Conservation (phyloP, 441 rosid species). For the Lepidium campestre region DNA sequence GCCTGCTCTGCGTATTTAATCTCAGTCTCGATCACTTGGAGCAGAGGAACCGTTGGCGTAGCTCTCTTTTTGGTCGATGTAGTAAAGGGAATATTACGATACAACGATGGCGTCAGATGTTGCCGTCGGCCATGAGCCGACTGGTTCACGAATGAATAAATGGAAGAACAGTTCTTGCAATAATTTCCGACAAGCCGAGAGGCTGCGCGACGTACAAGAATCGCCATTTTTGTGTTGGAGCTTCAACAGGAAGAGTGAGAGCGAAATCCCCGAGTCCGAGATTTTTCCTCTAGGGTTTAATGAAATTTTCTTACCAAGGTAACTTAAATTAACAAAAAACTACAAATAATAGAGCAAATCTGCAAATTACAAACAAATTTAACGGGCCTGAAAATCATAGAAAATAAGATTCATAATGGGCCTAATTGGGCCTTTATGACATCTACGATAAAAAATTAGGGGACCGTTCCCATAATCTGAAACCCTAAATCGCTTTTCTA, state of each 20-base stretch:
- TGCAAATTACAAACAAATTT: neutral
- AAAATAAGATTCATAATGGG: neutral
- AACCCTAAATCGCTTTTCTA: slow-evolving; percentile 23
- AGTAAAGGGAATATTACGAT: slow-evolving; percentile 23
- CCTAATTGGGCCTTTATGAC: neutral
- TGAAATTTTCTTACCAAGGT: neutral
- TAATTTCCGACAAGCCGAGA: slow-evolving; percentile 36
- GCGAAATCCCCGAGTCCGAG: neutral
- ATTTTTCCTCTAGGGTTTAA: neutral
- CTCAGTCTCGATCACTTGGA: slow-evolving; percentile 56
- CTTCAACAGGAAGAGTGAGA: neutral
- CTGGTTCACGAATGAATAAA: neutral
- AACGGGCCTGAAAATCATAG: neutral
- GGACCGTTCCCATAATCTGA: neutral
- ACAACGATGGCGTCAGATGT: slow-evolving; percentile 17
- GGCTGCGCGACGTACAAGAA: slow-evolving; percentile 55
- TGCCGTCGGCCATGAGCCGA: slow-evolving; percentile 20
- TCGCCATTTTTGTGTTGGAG: slow-evolving; percentile 39
- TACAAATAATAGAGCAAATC: neutral
- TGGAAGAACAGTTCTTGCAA: slow-evolving; percentile 12
- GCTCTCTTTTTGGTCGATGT: slow-evolving; percentile 33
- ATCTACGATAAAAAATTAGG: neutral
- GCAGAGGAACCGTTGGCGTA: slow-evolving; percentile 44
- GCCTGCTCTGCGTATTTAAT: slow-evolving; percentile 55
- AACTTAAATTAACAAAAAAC: neutral